Evolutionary conservation across 306 rosid genomes (phyloP).

Genomic region (Vicia sativa): DNA sequence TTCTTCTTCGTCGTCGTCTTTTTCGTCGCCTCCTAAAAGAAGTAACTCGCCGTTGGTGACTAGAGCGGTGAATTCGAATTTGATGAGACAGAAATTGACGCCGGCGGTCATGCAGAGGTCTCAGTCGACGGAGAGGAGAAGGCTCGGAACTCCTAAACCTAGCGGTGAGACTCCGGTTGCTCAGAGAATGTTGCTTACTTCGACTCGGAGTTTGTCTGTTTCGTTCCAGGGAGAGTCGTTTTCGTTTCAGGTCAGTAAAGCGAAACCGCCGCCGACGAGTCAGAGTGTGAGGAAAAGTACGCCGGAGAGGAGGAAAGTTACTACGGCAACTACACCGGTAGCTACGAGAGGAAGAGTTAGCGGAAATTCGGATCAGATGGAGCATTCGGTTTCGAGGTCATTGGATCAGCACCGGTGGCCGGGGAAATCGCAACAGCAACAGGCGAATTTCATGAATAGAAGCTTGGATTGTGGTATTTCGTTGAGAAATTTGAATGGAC

Average conservation of each 20-base stretch:
- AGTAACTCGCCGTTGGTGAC: slow-evolving; percentile 66
- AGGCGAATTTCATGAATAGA: slow-evolving; percentile 53
- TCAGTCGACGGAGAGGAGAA: slow-evolving; percentile 62
- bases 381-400: slow-evolving; percentile 53
- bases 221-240: slow-evolving; percentile 96
- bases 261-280: slow-evolving; percentile 64
- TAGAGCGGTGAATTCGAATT: slow-evolving; percentile 44
- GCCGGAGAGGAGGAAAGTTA: slow-evolving; percentile 73
- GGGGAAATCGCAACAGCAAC: slow-evolving; percentile 43
- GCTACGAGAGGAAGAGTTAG: slow-evolving; percentile 46
- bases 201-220: slow-evolving; percentile 83
- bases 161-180: slow-evolving; percentile 56
- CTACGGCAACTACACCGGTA: slow-evolving; percentile 33
- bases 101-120: slow-evolving; percentile 51
- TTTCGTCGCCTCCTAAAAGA: slow-evolving; percentile 56
- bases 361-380: slow-evolving; percentile 52
- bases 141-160: slow-evolving; percentile 61
- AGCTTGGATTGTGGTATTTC: slow-evolving; percentile 65
- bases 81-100: slow-evolving; percentile 25
- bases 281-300: slow-evolving; percentile 61
- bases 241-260: slow-evolving; percentile 75
- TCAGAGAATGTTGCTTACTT: slow-evolving; percentile 76
- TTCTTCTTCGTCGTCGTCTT: slow-evolving; percentile 48
- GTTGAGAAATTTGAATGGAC: slow-evolving; percentile 47
- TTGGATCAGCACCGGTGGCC: slow-evolving; percentile 80